These are phyloP conservation scores for Poa annua DNA, from an alignment of 176 grass and related monocot genomes.

Conservation along the genomic window DNA sequence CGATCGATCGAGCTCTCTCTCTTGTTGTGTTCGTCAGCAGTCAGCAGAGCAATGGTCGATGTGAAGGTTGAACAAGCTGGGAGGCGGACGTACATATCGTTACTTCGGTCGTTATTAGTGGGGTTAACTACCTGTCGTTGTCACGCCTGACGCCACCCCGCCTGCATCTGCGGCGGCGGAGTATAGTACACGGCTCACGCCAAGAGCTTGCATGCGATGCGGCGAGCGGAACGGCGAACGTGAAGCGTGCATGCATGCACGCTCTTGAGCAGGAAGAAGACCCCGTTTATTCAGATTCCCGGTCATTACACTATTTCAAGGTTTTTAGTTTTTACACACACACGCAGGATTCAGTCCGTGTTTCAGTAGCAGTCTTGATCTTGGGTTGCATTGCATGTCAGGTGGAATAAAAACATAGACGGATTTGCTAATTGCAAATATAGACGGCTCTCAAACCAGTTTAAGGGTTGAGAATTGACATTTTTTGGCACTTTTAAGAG, in stretches of 20 bases:
- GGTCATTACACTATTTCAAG: no score
- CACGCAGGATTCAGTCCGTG: no score
- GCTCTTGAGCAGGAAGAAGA: not conserved
- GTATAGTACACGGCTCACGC: not conserved
- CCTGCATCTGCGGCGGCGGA: not conserved
- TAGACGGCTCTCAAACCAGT: no score
- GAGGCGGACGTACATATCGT: not conserved
- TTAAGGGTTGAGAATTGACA: no score
- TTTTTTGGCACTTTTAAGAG: no score
- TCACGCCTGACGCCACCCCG: conserved; percentile 32
- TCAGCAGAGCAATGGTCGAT: not conserved
- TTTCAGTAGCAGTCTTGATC: no score
- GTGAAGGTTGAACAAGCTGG: not conserved
- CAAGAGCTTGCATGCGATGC: not conserved
- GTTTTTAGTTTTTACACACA: no score
- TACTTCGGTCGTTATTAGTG: not conserved
- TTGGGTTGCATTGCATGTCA: no score
- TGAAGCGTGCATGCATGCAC: not conserved
- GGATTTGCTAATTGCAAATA: no score
- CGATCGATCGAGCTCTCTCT: not conserved
- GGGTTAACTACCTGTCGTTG: not conserved
- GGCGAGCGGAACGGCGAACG: not conserved
- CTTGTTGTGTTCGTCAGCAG: no score
- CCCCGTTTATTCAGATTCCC: no score
- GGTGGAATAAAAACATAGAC: no score